phyloP scores from a whole-genome alignment of 2,329 filamentous ascomycete species.

The Fusarium acutatum region DNA sequence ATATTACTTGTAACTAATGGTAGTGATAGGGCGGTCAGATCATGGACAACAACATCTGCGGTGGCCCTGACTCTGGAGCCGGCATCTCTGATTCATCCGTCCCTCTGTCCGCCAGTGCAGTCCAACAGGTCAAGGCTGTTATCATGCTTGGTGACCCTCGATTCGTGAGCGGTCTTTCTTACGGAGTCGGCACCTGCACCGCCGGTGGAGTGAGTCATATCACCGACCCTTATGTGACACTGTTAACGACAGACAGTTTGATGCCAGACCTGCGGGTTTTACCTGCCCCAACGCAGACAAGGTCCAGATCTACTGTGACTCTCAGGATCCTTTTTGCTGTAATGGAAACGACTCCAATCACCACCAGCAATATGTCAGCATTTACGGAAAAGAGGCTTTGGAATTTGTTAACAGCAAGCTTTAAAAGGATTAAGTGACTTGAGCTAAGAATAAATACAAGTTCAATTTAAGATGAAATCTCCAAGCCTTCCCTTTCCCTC shows the following conservation, averaged over 20 bases:
- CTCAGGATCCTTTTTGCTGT: conserved; percentile 72
- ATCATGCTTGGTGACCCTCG: conserved; percentile 73
- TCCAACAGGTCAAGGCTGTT: conserved; percentile 67
- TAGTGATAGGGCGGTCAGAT: conserved; percentile 64
- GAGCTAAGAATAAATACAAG: neutral
- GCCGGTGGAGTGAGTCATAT: conserved; percentile 60
- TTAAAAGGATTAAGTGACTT: accelerated
- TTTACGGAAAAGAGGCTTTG: conserved; percentile 68
- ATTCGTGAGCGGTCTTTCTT: conserved; percentile 62
- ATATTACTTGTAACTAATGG: accelerated
- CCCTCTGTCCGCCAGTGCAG: conserved; percentile 55
- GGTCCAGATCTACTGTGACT: conserved; percentile 72
- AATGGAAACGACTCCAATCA: conserved; percentile 67
- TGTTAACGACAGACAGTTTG: conserved; percentile 57
- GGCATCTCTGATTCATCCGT: conserved; percentile 55
- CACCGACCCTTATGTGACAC: accelerated
- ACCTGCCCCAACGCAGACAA: conserved; percentile 61
- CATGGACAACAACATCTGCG: conserved; percentile 70
- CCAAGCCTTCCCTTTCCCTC: neutral
- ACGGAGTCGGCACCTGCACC: conserved; percentile 68
- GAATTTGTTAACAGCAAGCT: conserved; percentile 63
- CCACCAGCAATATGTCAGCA: conserved; percentile 70
- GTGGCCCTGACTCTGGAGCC: conserved; percentile 61
- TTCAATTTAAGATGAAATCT: accelerated
- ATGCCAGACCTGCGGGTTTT: conserved; percentile 66